Base-by-base conservation (phyloP, 2,329 filamentous ascomycete genomes). In the Emydomyces testavorans region DNA sequence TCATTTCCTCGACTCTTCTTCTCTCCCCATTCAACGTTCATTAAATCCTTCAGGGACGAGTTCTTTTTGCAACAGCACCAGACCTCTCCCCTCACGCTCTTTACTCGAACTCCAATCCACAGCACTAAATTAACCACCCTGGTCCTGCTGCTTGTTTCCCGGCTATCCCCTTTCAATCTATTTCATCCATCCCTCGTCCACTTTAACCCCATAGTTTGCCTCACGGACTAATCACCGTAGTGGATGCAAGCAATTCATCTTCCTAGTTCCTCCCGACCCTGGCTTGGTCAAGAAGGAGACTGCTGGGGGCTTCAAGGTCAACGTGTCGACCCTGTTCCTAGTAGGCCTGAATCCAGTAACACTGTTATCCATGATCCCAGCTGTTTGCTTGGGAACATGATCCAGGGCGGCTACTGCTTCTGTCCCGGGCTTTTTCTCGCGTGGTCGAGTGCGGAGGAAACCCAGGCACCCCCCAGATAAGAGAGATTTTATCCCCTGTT, bases 361-460 rank as follows among this genome's bases (percentile, higher is more conserved):
- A 16, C 32, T 16, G 26, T 34, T 31, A 46, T 35, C 44, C 44
- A 49, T 43, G 47, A 49, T 38, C 47, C 47, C 40, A 11, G 47
- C 26, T 23, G 21, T 38, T 40, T 43, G 31, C 18, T 23, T 36
- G 23, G 39, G 46, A 32, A 43, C 38, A 49, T 31, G 47, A 49
- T 43, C 26, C 39, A 49, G 32, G 46, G 37, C 46, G 8, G 10
- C 18, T 46, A 16, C 26, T 46, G 39, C 36, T 21, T 45, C 45
- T 21, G 38, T 47, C 49, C 40, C 18, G 26, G 36, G 13, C 41
- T 36, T 23, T 34, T 42, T 44, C 48, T 52, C 52, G 44, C 52
- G 47, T 52, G 41, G 50, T 44, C 38, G 50, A 49, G 41, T 54
- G 52, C 46, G 48, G 48, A 52, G 48, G 48, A 44, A 46, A 38